Base-by-base conservation (phyloP, 2,329 filamentous ascomycete genomes). In the Colletotrichum siamense region DNA sequence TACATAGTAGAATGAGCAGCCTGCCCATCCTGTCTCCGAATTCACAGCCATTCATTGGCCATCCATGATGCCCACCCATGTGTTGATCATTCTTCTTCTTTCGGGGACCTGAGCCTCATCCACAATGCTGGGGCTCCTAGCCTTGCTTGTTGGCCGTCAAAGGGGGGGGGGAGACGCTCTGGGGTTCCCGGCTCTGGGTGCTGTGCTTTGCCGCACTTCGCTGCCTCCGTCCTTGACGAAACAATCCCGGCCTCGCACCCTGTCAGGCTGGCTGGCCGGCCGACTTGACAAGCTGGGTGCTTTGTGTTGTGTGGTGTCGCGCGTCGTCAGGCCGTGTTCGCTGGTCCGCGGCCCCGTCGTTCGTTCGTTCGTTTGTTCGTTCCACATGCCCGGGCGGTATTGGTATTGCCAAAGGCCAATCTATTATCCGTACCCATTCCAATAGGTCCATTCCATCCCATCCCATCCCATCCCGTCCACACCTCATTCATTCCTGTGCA, bases 81-180 rank as follows among this genome's bases (percentile, higher is more conserved):
- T 62, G 72, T 66, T 75, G 72, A 75, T 75, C 72, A 75, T 75
- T 71, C 65, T 73, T 69, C 67, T 39, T 28, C 52, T 39, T 49
- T 71, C 24, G 61, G 61, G 65, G 49, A 36, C 67, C 61, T 32
- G 52, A 74, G 72, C 67, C 67, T 66, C 34, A 36, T 49, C 32
- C 16, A 71, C 32, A 32, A 36, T 49, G 72, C 44, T 32, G 22
- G 66, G 59, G 57, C 34, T 66, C 44, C 71, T 44, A 39, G 65
- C 44, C 28, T 24, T 57, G 34, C 44, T 10, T 65, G 49, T 62
- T 36, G n/a, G 63, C 52, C 22, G n/a, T 16, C 67, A 22, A 32
- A 68, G 67, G 44, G 34, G 67, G 44, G 34, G 34, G 34, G 44
- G 13, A 12, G 34, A 36, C 34, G 13, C 30, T 39, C 64, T 52